Evolutionary conservation across 192 early-diverging fungal species (phyloP).

Genomic region (Podila minutissima): DNA sequence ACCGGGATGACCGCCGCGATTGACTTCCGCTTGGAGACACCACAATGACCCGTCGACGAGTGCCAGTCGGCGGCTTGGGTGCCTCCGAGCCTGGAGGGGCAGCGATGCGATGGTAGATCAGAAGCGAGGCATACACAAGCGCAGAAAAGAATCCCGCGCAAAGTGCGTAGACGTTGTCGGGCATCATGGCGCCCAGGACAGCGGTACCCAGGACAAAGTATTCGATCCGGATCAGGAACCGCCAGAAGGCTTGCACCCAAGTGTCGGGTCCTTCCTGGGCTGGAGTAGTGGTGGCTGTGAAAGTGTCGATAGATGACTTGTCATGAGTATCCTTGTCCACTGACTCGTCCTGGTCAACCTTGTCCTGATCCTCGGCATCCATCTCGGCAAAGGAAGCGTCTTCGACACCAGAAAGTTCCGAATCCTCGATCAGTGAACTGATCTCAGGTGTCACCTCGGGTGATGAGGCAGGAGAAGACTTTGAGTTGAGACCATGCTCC

Average conservation of each 20-base stretch:
- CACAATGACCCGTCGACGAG: not conserved
- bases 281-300: not conserved
- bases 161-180: slow-evolving; percentile 25
- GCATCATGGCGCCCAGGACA: slow-evolving; percentile 40
- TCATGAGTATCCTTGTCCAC: not conserved
- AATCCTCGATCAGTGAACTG: too few species aligned
- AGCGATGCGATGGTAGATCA: slow-evolving; percentile 17
- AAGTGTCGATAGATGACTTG: not conserved
- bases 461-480: not conserved
- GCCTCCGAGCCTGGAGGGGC: slow-evolving; percentile 17
- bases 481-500: not conserved
- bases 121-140: slow-evolving; percentile 18
- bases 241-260: slow-evolving; percentile 32
- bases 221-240: slow-evolving; percentile 24
- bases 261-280: not conserved
- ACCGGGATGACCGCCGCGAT: not conserved
- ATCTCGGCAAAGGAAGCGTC: not conserved
- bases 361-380: not conserved
- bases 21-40: not conserved
- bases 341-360: not conserved
- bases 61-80: slow-evolving; percentile 17
- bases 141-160: slow-evolving; percentile 35
- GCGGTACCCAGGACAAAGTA: slow-evolving; percentile 34
- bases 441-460: not conserved
- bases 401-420: not conserved